Evolutionary conservation across 306 rosid species (phyloP).

Genomic region (Cucumis hystrix): DNA sequence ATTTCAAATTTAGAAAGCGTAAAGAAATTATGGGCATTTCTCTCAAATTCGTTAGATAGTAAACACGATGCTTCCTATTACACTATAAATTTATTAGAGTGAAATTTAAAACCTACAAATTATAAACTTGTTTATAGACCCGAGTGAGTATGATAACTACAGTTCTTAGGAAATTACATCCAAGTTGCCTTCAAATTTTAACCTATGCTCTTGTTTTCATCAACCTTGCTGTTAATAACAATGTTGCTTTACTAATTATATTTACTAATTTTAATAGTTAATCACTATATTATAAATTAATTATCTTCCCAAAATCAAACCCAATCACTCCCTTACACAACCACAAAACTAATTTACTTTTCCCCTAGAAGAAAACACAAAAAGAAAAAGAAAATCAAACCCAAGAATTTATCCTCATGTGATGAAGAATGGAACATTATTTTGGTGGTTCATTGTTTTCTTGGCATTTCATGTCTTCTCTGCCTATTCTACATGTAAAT

Average conservation of each 20-base stretch:
- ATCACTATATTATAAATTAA: background rate
- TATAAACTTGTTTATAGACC: too few relatives aligned
- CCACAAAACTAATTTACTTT: background rate
- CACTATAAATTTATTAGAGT: too few relatives aligned
- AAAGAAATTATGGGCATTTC: too few relatives aligned
- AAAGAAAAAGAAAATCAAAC: background rate
- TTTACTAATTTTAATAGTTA: background rate
- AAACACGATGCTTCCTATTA: too few relatives aligned
- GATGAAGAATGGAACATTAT: background rate
- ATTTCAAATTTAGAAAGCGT: too few relatives aligned
- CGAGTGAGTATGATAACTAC: background rate
- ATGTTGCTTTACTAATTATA: background rate
- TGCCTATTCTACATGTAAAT: background rate
- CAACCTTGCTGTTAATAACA: background rate
- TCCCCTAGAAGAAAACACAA: too few relatives aligned
- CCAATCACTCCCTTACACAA: background rate
- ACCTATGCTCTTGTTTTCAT: background rate
- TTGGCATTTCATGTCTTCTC: background rate
- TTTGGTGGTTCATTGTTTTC: background rate
- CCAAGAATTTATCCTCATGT: background rate
- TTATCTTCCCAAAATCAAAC: background rate
- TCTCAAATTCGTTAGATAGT: too few relatives aligned
- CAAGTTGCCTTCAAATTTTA: background rate
- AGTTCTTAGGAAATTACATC: background rate
- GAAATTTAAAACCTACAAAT: too few relatives aligned